phyloP scores from a whole-genome alignment of 169 alveolate genomes.

The Plasmodium coatneyi region DNA sequence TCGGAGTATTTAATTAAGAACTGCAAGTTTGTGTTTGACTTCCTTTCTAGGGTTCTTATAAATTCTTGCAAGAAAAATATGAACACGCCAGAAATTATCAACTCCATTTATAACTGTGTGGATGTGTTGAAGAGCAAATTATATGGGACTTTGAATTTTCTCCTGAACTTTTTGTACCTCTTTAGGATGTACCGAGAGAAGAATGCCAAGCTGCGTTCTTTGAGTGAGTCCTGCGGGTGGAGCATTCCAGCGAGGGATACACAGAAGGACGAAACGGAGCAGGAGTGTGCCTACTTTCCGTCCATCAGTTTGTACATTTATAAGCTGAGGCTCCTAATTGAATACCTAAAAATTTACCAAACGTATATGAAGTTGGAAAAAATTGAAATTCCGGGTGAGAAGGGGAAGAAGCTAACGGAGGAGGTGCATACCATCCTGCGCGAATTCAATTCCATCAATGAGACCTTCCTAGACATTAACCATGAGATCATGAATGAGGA shows the following conservation, averaged over 20 bases:
- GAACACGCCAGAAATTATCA: constrained; percentile 63
- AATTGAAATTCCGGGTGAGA: constrained; percentile 72
- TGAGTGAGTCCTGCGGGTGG: neutral
- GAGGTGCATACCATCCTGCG: constrained; percentile 32
- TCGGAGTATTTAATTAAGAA: constrained; percentile 51
- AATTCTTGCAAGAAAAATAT: constrained; percentile 56
- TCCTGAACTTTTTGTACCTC: constrained; percentile 35
- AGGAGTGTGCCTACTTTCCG: constrained; percentile 64
- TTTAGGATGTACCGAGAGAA: constrained; percentile 36
- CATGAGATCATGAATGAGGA: constrained; percentile 78
- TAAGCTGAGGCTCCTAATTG: constrained; percentile 40
- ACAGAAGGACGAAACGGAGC: constrained; percentile 21
- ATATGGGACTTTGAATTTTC: constrained; percentile 37
- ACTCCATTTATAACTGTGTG: constrained; percentile 61
- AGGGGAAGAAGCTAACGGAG: constrained; percentile 63
- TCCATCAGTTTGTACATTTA: constrained; percentile 31
- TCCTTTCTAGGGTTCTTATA: constrained; percentile 49
- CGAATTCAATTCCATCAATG: constrained; percentile 40
- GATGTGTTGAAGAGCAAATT: constrained; percentile 51
- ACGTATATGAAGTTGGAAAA: constrained; percentile 73
- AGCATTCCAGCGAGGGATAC: neutral
- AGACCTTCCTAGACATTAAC: constrained; percentile 68
- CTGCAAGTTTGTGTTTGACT: constrained; percentile 66
- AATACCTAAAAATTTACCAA: constrained; percentile 48
- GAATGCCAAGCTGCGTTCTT: constrained; percentile 13